These are phyloP conservation scores for Mucor saturninus DNA, from an alignment of 371 early-diverging fungal genomes.

Conservation along the genomic window DNA sequence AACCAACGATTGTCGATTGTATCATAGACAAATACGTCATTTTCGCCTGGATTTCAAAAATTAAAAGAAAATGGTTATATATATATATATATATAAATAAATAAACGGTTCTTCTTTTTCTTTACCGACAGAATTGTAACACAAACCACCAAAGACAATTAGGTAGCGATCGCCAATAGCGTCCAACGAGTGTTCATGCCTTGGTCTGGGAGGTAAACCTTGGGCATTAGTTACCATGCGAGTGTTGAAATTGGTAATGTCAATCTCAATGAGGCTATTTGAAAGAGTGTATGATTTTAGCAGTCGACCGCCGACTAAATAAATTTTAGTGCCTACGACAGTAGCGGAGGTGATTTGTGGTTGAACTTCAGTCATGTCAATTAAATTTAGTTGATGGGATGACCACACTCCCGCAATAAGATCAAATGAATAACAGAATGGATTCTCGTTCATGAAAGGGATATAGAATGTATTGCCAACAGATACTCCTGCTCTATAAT, in stretches of 20 bases:
- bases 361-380: conserved; percentile 9
- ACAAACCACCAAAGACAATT: conserved; percentile 43
- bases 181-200: conserved; percentile 41
- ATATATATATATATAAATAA: neutral
- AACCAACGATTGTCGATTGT: conserved; percentile 32
- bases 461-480: conserved; percentile 33
- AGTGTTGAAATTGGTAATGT: conserved; percentile 17
- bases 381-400: conserved; percentile 11
- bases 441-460: conserved; percentile 30
- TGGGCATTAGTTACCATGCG: conserved; percentile 14
- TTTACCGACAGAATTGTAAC: conserved; percentile 41
- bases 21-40: conserved; percentile 42
- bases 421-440: conserved; percentile 33
- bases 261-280: conserved; percentile 32
- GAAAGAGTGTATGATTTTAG: conserved; percentile 31
- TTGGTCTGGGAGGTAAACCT: conserved; percentile 35
- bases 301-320: conserved; percentile 34
- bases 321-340: conserved; percentile 27
- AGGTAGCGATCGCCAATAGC: conserved; percentile 29
- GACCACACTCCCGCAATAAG: conserved; percentile 23
- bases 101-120: neutral
- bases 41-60: conserved; percentile 27
- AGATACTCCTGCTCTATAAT: conserved; percentile 29
- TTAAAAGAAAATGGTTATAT: neutral
- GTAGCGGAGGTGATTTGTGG: conserved; percentile 34